Evolutionary conservation across 2,329 filamentous ascomycete genomes (phyloP), one percentile per base, ranked within the genome.

Genomic region (Ceratocystis destructans): DNA sequence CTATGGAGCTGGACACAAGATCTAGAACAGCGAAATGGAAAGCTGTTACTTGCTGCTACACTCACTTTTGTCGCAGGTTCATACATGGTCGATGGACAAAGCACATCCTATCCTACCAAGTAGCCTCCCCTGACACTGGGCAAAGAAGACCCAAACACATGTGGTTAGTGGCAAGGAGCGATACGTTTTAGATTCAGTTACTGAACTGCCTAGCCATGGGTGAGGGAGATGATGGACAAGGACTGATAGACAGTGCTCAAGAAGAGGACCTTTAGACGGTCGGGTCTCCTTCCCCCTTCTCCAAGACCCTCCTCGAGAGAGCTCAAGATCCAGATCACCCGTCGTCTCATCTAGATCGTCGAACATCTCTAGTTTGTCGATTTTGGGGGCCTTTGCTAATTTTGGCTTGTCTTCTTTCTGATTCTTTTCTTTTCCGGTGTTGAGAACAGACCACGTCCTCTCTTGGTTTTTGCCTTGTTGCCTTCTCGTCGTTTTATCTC

Each of bases 311-410:
- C 37, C 5, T n/a, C 12, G 55, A 59, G 28, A 59, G 53, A 37
- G 28, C 22, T 15, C 55, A 59, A n/a, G 17, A 17, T 22, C 17
- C 55, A 37, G 55, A 59, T 59, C 55, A 59, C 55, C 55, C 55
- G 55, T 37, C 55, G 55, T 59, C 55, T 59, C 55, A 59, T 59
- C 55, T 59, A 25, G 55, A 59, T 59, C 55, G 25, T n/a, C 55
- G 5, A n/a, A 28, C 55, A 37, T 59, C 33, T 25, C 55, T 59
- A 31, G 2, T 7, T 10, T 37, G 17, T 37, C 15, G 55, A 37
- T 59, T 59, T 28, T 59, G 55, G 53, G 53, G 53, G 22, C 1
- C 37, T 41, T n/a, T 59, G 53, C 53, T 59, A 59, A 59, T 59
- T 59, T 59, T 59, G 53, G 53, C 15, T 33, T 17, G 12, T 17